phyloP scores from a whole-genome alignment of 2,329 filamentous ascomycete genomes.

The Trichoderma atrobrunneum region DNA sequence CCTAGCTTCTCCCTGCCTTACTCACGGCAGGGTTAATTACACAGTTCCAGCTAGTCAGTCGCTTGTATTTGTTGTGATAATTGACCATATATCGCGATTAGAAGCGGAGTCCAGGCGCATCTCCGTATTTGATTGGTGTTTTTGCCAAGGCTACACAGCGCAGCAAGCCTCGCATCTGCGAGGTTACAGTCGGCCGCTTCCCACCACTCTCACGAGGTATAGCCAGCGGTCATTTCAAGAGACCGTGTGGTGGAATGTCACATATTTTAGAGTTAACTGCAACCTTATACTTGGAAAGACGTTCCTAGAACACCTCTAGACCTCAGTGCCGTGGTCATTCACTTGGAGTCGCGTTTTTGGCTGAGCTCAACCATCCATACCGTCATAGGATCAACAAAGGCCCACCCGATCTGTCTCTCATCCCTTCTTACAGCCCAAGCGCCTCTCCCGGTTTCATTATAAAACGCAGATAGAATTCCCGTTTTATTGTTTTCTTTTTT shows the following conservation, averaged over 20 bases:
- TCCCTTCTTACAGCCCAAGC: neutral
- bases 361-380: neutral
- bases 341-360: neutral
- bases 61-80: neutral
- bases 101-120: neutral
- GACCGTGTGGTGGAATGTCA: neutral
- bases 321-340: neutral
- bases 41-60: neutral
- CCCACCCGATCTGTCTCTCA: constrained; percentile 12
- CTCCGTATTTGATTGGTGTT: neutral
- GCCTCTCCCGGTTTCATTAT: neutral
- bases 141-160: neutral
- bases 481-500: neutral
- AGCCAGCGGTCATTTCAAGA: neutral
- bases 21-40: neutral
- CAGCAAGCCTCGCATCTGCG: neutral
- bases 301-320: neutral
- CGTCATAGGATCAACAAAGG: constrained; percentile 16
- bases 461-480: neutral
- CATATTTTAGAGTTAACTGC: neutral
- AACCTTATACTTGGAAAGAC: neutral
- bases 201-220: neutral
- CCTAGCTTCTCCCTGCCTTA: neutral
- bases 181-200: constrained; percentile 6
- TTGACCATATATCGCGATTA: neutral